Conservation (phyloP, 2,329 filamentous ascomycete genomes). For the Chaetothyriales sp. region DNA sequence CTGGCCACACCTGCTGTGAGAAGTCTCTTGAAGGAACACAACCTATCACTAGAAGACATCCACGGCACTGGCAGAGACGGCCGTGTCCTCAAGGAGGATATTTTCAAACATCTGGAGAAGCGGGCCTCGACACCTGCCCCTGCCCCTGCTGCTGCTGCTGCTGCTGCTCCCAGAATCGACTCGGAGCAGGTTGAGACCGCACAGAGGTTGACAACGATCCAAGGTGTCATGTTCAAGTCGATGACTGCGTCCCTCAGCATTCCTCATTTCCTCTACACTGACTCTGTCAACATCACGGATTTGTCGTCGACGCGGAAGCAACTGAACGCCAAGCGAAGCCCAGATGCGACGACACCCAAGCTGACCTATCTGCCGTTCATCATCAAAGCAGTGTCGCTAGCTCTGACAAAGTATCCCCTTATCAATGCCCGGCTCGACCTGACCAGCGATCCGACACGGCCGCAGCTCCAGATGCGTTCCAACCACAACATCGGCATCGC, state of each 20-base stretch:
- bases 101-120: slow-evolving; percentile 52
- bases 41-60: slow-evolving; percentile 63
- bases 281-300: slow-evolving; percentile 68
- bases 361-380: slow-evolving; percentile 88
- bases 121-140: slow-evolving; percentile 27
- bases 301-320: slow-evolving; percentile 57
- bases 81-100: slow-evolving; percentile 81
- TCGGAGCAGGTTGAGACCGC: slow-evolving; percentile 49
- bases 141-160: slow-evolving; percentile 19
- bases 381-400: slow-evolving; percentile 83
- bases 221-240: slow-evolving; percentile 89
- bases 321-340: slow-evolving; percentile 49
- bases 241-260: slow-evolving; percentile 89
- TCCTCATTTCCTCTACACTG: slow-evolving; percentile 89
- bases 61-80: slow-evolving; percentile 80
- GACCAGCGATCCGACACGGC: slow-evolving; percentile 44
- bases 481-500: slow-evolving; percentile 92
- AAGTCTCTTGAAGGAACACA: slow-evolving; percentile 66
- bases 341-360: slow-evolving; percentile 38
- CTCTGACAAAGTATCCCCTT: slow-evolving; percentile 65
- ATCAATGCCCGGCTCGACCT: slow-evolving; percentile 74
- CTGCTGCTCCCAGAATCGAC: slow-evolving; percentile 26
- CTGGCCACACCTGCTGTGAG: slow-evolving; percentile 87
- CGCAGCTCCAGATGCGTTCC: slow-evolving; percentile 59
- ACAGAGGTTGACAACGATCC: slow-evolving; percentile 58